Conservation (phyloP, 768 basidiomycete genomes). For the Amanita pallidorosea region DNA sequence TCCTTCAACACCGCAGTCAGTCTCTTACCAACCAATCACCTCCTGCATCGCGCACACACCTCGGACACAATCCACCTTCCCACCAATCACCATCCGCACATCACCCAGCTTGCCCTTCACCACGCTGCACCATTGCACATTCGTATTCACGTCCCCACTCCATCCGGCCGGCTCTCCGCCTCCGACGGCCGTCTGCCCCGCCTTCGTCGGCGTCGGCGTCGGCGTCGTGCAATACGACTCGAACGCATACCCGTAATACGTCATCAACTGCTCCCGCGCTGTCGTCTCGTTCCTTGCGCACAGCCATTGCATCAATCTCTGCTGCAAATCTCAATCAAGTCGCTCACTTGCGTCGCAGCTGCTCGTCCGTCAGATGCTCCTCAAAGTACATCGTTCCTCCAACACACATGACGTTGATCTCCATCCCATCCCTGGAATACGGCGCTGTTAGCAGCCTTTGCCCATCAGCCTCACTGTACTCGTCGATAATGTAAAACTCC, state of each 20-base stretch:
- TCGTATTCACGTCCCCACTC: constrained; percentile 80
- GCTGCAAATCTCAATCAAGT: not conserved
- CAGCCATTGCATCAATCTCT: not conserved
- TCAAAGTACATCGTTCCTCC: constrained; percentile 66
- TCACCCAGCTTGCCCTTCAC: constrained; percentile 78
- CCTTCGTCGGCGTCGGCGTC: constrained; percentile 16
- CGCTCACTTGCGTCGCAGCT: constrained; percentile 54
- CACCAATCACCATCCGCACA: constrained; percentile 66
- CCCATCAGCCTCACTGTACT: constrained; percentile 7
- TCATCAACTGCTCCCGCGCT: constrained; percentile 50
- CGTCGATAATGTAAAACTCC: constrained; percentile 5
- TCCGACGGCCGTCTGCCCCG: constrained; percentile 11
- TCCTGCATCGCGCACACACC: constrained; percentile 29
- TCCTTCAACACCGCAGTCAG: constrained; percentile 23
- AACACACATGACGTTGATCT: constrained; percentile 73
- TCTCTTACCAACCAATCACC: constrained; percentile 5
- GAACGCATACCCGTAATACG: constrained; percentile 84
- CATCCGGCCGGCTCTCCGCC: constrained; percentile 38
- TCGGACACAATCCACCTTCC: constrained; percentile 85
- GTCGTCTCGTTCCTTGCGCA: constrained; percentile 48
- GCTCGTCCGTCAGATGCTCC: constrained; percentile 53
- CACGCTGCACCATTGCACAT: constrained; percentile 85
- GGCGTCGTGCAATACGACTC: constrained; percentile 77
- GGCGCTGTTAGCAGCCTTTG: constrained; percentile 27
- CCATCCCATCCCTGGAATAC: constrained; percentile 68